These are phyloP conservation scores for Aspergillus sp. DNA, from an alignment of 2,329 filamentous ascomycete genomes.

Conservation along the genomic window DNA sequence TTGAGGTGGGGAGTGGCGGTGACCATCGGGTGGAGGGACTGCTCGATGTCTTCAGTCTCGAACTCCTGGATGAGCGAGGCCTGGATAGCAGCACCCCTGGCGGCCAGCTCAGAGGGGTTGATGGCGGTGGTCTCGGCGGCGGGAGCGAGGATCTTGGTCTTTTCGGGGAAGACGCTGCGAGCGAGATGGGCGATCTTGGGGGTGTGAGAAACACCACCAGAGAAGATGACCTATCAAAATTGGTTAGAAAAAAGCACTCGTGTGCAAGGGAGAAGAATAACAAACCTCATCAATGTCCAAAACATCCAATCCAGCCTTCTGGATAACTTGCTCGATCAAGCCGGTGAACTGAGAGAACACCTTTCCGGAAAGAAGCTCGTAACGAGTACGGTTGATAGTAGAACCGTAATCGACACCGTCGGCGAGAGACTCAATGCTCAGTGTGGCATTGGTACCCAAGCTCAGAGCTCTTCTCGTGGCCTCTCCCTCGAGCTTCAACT, in stretches of 20 bases:
- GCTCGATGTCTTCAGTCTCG: slow-evolving; percentile 88
- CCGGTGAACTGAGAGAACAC: slow-evolving; percentile 85
- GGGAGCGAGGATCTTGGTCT: slow-evolving; percentile 76
- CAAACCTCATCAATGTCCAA: slow-evolving; percentile 80
- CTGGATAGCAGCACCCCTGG: slow-evolving; percentile 91
- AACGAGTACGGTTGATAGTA: slow-evolving; percentile 89
- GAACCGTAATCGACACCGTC: slow-evolving; percentile 88
- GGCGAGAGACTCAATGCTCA: slow-evolving; percentile 87
- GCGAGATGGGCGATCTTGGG: slow-evolving; percentile 87
- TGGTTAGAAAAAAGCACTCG: background rate
- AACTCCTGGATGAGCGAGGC: slow-evolving; percentile 93
- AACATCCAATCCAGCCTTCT: slow-evolving; percentile 89
- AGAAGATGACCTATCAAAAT: slow-evolving; percentile 69
- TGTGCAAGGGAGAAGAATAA: background rate
- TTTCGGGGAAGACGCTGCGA: slow-evolving; percentile 74
- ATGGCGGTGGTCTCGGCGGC: slow-evolving; percentile 74
- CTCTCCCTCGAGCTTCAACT: slow-evolving; percentile 89
- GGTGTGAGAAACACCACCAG: slow-evolving; percentile 88
- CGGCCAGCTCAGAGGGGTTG: slow-evolving; percentile 89
- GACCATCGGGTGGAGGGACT: slow-evolving; percentile 92
- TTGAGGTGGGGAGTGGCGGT: slow-evolving; percentile 89
- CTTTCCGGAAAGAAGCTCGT: slow-evolving; percentile 84
- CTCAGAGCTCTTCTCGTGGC: slow-evolving; percentile 88
- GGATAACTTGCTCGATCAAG: slow-evolving; percentile 77
- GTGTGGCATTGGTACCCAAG: slow-evolving; percentile 81